Conservation (phyloP, 176 grass and related monocot species). For the Thalia dealbata region DNA sequence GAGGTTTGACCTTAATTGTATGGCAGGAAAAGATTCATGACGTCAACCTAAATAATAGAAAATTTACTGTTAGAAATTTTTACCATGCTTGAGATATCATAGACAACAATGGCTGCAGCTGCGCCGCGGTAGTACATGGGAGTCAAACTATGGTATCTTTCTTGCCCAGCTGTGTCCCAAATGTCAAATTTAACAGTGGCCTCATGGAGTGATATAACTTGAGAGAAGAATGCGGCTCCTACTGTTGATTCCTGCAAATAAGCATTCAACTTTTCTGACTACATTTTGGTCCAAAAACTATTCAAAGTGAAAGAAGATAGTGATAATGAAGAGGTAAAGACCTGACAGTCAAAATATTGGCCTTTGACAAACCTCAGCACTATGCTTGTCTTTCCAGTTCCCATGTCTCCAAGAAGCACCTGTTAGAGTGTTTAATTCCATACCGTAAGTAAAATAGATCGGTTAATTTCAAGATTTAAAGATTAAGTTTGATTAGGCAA, state of each 20-base stretch:
- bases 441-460: no score
- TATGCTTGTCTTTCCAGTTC: constrained; percentile 79
- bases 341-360: constrained; percentile 61
- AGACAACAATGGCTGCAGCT: constrained; percentile 62
- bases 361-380: constrained; percentile 63
- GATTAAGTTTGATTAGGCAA: no score
- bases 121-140: constrained; percentile 82
- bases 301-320: not conserved
- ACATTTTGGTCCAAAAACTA: not conserved
- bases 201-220: constrained; percentile 38
- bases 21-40: no score
- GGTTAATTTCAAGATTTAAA: no score
- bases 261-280: not conserved
- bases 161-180: constrained; percentile 79
- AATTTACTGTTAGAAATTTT: not conserved
- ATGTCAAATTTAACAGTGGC: constrained; percentile 65
- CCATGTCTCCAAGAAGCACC: constrained; percentile 68
- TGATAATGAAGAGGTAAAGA: not conserved
- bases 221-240: constrained; percentile 81
- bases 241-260: constrained; percentile 65
- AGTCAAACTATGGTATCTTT: constrained; percentile 65
- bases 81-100: constrained; percentile 59
- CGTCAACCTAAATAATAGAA: no score
- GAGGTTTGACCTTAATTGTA: no score
- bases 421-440: not conserved